Evolutionary conservation across 768 basidiomycete genomes (phyloP), one percentile per base, ranked within the genome.

Genomic region (Rhizopogon rudus): DNA sequence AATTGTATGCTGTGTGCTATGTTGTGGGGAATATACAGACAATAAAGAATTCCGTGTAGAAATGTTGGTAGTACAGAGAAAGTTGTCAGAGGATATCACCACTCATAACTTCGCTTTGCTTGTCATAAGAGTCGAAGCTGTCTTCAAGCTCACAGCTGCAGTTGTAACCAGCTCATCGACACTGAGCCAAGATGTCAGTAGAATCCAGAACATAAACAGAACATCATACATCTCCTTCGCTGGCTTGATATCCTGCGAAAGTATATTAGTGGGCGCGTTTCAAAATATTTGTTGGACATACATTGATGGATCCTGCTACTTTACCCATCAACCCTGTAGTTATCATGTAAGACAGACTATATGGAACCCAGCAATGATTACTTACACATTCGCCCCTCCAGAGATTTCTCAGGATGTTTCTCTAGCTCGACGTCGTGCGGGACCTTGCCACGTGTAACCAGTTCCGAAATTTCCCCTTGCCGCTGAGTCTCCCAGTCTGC

Each of bases 131-230:
- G 69, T 66, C 35, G 74, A 72, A 1, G 81, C 81, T 4, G 65
- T 63, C 39, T 73, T 69, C 45, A 93, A 64, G 58, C 79, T 82
- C 54, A 74, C 71, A 14, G 83, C 83, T 0, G 92, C 92, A 9
- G 82, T 87, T 8, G 60, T 72, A 20, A 95, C 86, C 57, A 95
- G 78, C 58, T 93, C 89, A 51, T 95, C 92, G 49, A 96, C 83
- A 67, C 88, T 90, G 54, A 1, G 43, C 5, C 33, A 22, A 45
- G 16, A 13, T n/a, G 37, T 57, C 25, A 52, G 63, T n/a, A 67
- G 43, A 28, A 54, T 45, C 35, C 39, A 48, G 20, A 37, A 22
- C 48, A 5, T 6, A 52, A 48, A 61, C 7, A 35, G 35, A 17
- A 40, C 22, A n/a, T 22, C 84, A 68, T 61, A 89, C 88, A 95